A percentile compares a stretch with the other conserved stretches of the same genome.
Conservation (phyloP, 2,329 filamentous ascomycete genomes). For the Delphinella strobiligena region DNA sequence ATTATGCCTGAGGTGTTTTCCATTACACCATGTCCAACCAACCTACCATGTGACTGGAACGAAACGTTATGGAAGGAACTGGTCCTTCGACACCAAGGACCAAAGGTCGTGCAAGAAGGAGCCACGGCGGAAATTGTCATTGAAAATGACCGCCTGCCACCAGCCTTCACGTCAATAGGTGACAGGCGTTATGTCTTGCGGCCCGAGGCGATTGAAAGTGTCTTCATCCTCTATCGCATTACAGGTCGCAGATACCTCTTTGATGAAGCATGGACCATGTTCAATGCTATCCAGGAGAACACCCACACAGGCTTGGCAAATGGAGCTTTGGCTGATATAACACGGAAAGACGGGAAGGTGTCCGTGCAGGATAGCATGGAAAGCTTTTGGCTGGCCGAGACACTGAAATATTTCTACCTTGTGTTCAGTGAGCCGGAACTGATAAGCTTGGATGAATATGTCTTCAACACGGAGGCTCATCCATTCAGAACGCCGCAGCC, state of each 20-base stretch:
- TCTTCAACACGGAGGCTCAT: slow-evolving; percentile 40
- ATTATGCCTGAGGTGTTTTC: slow-evolving; percentile 51
- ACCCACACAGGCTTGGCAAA: slow-evolving; percentile 34
- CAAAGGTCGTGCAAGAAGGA: slow-evolving; percentile 14
- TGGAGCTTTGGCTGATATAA: slow-evolving; percentile 32
- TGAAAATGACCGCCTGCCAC: slow-evolving; percentile 24
- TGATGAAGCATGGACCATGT: slow-evolving; percentile 39
- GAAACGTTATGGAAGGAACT: slow-evolving; percentile 37
- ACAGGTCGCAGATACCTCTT: slow-evolving; percentile 40
- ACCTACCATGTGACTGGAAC: slow-evolving; percentile 39
- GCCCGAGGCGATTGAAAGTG: slow-evolving; percentile 49
- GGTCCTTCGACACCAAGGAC: slow-evolving; percentile 11
- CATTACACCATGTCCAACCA: slow-evolving; percentile 36
- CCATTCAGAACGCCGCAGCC: slow-evolving; percentile 25
- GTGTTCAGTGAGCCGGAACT: slow-evolving; percentile 31
- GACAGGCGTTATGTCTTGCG: slow-evolving; percentile 36
- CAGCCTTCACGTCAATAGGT: slow-evolving; percentile 31
- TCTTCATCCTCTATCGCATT: slow-evolving; percentile 49
- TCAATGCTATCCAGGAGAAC: slow-evolving; percentile 29
- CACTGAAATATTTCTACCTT: slow-evolving; percentile 38
- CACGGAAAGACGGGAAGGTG: slow-evolving; percentile 23
- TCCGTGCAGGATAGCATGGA: slow-evolving; percentile 33
- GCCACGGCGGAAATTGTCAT: slow-evolving; percentile 22
- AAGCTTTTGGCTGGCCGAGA: slow-evolving; percentile 39
- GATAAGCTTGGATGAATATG: slow-evolving; percentile 35